Evolutionary conservation across 495 filamentous ascomycete species (phyloP), one percentile per base, ranked within the genome.

Genomic region (Lepraria neglecta): DNA sequence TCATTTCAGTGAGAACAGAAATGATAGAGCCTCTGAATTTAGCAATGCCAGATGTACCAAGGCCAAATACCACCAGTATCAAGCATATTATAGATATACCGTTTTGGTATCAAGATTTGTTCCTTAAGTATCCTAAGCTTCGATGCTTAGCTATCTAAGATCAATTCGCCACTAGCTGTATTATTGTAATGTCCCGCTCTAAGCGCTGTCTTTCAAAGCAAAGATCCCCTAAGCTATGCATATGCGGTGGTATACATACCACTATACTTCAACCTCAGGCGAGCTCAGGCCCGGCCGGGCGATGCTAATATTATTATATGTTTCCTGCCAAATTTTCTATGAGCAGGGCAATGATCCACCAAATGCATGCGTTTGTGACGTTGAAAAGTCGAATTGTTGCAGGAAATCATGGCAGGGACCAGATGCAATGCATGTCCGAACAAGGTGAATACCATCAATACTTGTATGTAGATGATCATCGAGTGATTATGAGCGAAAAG

Each of bases 401-500:
- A 11, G 24, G 58, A 60, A 43, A 35, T 17, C 21, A 31, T 40
- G 11, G 47, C 30, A 44, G 42, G 27, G 51, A 42, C 35, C 12
- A 9, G 3, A 53, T 52, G 40, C 44, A 48, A 51, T 33, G 19
- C 7, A 53, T 45, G 46, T 38, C 35, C 27, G 42, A 44, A 42
- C 6, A 60, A 43, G 30, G 4, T 31, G 24, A 43, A 19, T 9
- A 19, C 42, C 27, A 42, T 46, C 48, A 53, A 31, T 53, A 15
- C 38, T 38, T 60, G 9, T 35, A 19, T 15, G 21, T 45, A 15
- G 30, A 33, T 43, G 28, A 9, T 78, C 79, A 85, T 76, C 80
- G 84, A 43, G 86, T 84, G 67, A 96, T 88, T 68, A 98, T 86
- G 56, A 97, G 77, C 27, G 87, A 87, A 70, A 98, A 92, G 0